phyloP scores from a whole-genome alignment of 106 monocot genomes.

The Phalaenopsis aphrodite region DNA sequence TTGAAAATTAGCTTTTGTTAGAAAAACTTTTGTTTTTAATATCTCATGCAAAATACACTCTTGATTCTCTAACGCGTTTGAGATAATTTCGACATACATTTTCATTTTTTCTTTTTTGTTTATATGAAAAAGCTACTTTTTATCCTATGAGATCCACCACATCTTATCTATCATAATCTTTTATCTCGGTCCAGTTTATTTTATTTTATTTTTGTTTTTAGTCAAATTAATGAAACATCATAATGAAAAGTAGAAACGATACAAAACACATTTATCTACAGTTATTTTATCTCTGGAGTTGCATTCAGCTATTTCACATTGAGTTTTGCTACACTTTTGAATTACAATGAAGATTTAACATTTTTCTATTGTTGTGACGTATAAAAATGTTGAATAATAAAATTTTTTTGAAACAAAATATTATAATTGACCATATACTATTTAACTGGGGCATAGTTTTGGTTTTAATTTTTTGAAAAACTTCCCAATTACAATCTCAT shows the following conservation, averaged over 20 bases:
- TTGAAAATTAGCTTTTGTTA: conserved; percentile 25
- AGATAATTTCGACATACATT: not conserved
- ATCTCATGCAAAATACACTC: not conserved
- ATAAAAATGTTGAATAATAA: not conserved
- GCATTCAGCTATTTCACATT: too few relatives aligned
- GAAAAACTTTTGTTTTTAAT: conserved; percentile 42
- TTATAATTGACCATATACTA: not conserved
- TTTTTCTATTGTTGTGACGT: not conserved
- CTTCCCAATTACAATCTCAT: not conserved
- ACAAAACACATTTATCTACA: not conserved
- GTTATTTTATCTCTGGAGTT: not conserved
- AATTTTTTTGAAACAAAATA: not conserved
- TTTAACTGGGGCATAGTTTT: not conserved
- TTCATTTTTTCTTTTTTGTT: not conserved
- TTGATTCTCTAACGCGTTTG: not conserved
- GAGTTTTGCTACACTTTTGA: not conserved
- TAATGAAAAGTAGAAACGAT: not conserved
- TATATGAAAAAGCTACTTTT: too few relatives aligned
- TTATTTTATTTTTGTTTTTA: not conserved
- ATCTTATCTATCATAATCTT: not conserved
- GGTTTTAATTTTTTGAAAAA: not conserved
- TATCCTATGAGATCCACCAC: too few relatives aligned
- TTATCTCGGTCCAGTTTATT: not conserved
- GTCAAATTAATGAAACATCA: not conserved
- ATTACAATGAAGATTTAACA: not conserved